Evolutionary conservation across 1,284 basidiomycete genomes (phyloP).

Genomic region (Rhodotorula sp.): DNA sequence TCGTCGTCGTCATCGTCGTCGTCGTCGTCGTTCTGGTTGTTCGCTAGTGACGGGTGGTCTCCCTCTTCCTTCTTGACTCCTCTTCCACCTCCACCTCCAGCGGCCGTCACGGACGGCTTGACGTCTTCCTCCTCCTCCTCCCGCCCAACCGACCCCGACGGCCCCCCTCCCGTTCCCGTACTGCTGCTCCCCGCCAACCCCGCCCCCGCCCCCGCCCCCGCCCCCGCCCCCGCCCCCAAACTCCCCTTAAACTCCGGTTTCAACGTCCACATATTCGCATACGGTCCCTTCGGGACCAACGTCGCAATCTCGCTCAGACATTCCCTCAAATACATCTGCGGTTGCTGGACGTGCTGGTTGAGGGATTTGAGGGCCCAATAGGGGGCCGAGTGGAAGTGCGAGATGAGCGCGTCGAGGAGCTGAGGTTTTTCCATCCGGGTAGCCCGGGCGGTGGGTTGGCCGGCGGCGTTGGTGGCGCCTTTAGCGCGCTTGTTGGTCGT

Average conservation of each 20-base stretch:
- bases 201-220: no score
- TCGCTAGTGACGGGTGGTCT: not conserved
- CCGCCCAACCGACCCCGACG: not conserved
- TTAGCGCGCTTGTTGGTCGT: constrained; percentile 12
- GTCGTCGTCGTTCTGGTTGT: constrained; percentile 2
- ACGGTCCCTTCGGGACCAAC: constrained; percentile 72
- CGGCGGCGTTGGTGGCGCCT: constrained; percentile 47
- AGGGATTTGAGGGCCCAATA: constrained; percentile 74
- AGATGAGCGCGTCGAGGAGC: constrained; percentile 80
- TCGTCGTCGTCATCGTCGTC: constrained; percentile 15
- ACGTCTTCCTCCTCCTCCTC: not conserved
- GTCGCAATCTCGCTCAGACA: constrained; percentile 77
- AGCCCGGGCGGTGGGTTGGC: constrained; percentile 58
- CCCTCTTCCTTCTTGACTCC: constrained; percentile 10
- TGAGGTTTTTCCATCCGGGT: constrained; percentile 71
- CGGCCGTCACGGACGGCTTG: constrained; percentile 1
- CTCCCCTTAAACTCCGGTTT: constrained; percentile 24
- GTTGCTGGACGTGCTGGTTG: constrained; percentile 80
- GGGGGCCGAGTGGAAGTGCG: constrained; percentile 71
- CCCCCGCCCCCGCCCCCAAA: not conserved
- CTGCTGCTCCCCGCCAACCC: not conserved
- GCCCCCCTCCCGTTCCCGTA: no score
- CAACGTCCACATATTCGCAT: constrained; percentile 52
- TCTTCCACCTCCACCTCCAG: not conserved
- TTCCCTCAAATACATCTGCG: constrained; percentile 86